Base-by-base conservation (phyloP, 768 basidiomycete genomes). In the Ramaria sp. region DNA sequence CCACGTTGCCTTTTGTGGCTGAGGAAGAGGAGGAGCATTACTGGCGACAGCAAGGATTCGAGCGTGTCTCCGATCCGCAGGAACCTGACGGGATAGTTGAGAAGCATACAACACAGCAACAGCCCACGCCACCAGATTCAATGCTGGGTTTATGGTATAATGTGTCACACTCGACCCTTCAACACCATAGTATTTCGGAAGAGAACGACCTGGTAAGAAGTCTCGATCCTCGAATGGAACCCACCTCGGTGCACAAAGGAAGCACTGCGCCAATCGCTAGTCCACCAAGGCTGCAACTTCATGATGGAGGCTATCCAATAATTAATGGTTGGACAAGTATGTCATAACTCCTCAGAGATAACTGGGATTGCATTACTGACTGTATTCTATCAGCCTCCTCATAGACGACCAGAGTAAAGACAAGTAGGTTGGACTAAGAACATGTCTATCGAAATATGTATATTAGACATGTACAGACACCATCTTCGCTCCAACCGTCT, bases 1-100 rank as follows among this genome's bases (percentile, higher is more conserved):
- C 73, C 1, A 74, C 70, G 57, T 63, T 80, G 15, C 73, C 74
- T 24, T 67, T 68, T 13, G 61, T 54, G 38, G 68, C 69, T n/a
- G 62, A 65, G 41, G 61, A 48, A 17, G 27, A 46, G 12, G 53
- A 54, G 31, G 55, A 54, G 20, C 20, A 33, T 17, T 50, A 57
- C 31, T 57, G 55, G 55, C 55, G 24, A 47, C 30, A 33, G 7
- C 55, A 41, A 48, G 55, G 33, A 22, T 54, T 54, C 19, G 45
- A 49, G 37, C 19, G 17, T 7, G 20, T 50, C 20, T 6, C 24
- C 24, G 34, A 19, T 20, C 30, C 6, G 12, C 37, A 33, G n/a
- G 33, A 52, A 33, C 4, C 55, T 10, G n/a, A 48, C 22, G 37
- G 31, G 15, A 37, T 27, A 13, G 19, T 5, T 13, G 43, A 49